Base-by-base conservation (phyloP, 352 stramenopile genomes). In the Phytophthora capsici region DNA sequence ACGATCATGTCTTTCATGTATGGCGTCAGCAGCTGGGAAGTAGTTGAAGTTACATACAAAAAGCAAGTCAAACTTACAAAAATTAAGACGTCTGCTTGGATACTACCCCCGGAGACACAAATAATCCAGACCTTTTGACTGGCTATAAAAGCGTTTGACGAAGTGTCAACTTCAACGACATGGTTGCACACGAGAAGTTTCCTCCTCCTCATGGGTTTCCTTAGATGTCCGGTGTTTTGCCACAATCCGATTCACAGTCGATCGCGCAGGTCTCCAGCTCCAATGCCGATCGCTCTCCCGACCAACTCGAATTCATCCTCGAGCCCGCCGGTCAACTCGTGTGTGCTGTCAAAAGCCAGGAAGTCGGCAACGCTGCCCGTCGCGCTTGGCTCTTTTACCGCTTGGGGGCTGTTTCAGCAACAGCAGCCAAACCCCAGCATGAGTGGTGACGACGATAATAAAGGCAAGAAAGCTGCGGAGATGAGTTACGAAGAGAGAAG, bases 1-100 rank as follows among this genome's bases (percentile, higher is more conserved):
- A 95, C 73, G 84, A 95, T 44, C 82, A 86, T 50, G 40, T 41
- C 25, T 95, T 93, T 58, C 85, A 94, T 48, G 71, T 88, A 17
- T 95, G 87, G 87, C 78, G 77, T 14, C 46, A 41, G 13, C 25
- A 36, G 12, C 49, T 73, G 10, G 30, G 37, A 34, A n/a, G 10
- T 57, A 38, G n/a, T 69, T 61, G 58, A 69, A 61, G 46, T 60
- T 62, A 26, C 59, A 46, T 56, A 54, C 59, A 49, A 45, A 57
- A 53, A 58, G 0, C 47, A 57, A 63, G 44, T 54, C 4, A 58
- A 17, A 19, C n/a, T 10, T 41, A 41, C 13, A 41, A 26, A 14
- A 40, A n/a, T 4, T n/a, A 37, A 26, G 45, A 19, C n/a, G 4
- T 52, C 45, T 54, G 47, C 48, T 65, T 58, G 37, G 52, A 36